Percentiles rank a stretch among this genome's conserved stretches.
Conservation (phyloP, 2,329 filamentous ascomycete species). For the Fusarium equiseti region DNA sequence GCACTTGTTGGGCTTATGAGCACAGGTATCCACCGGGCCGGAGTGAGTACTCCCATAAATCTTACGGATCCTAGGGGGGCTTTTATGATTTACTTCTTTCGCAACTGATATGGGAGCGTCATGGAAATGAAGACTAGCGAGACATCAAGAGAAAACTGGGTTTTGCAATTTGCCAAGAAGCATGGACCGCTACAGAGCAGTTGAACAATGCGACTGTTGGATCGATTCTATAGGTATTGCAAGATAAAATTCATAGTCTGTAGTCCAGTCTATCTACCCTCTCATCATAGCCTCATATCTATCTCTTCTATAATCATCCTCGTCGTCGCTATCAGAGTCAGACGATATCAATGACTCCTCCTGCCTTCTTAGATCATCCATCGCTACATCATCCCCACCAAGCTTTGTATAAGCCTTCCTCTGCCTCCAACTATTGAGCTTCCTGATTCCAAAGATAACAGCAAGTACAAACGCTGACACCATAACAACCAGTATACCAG, state of each 20-base stretch:
- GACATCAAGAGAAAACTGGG: no score
- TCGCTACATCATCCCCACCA: slow-evolving; percentile 40
- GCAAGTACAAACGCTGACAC: slow-evolving; percentile 19
- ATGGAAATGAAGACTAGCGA: neutral
- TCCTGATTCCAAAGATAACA: slow-evolving; percentile 19
- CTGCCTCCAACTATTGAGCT: slow-evolving; percentile 15
- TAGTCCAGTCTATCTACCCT: neutral
- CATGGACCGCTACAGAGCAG: no score
- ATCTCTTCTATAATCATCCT: slow-evolving; percentile 2
- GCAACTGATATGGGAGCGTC: no score
- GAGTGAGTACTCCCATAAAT: no score
- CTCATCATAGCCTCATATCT: slow-evolving; percentile 5
- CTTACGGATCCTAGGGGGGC: rapidly evolving
- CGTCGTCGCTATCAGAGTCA: slow-evolving; percentile 28
- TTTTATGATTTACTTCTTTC: no score
- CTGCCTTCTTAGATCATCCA: slow-evolving; percentile 54
- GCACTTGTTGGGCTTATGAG: no score
- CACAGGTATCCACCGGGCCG: no score
- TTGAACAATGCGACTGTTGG: no score
- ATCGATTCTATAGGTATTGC: neutral
- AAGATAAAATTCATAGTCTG: neutral
- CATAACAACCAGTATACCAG: slow-evolving; percentile 31
- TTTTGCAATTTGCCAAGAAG: no score
- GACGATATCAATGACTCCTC: slow-evolving; percentile 38
- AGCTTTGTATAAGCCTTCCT: slow-evolving; percentile 38